Percentiles rank a stretch among this genome's conserved stretches.
Evolutionary conservation across 2,329 filamentous ascomycete genomes (phyloP).

Genomic region (Gnomoniopsis smithogilvyi): DNA sequence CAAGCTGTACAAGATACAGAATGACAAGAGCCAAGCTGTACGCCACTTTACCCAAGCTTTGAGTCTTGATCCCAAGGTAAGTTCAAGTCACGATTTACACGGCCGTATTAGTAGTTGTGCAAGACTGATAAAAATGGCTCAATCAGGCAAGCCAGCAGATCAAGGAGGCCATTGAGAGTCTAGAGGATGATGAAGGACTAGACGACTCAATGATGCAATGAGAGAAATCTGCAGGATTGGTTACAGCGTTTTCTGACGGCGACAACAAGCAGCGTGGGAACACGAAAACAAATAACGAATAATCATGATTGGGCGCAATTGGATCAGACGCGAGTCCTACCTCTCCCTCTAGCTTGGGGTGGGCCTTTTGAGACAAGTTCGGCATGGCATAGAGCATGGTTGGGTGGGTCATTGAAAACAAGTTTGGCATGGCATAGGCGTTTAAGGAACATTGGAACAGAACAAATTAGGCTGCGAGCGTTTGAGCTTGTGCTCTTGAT

Average conservation of each 20-base stretch:
- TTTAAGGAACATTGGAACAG: background rate
- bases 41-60: constrained; percentile 92
- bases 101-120: background rate
- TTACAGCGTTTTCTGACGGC: background rate
- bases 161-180: constrained; percentile 92
- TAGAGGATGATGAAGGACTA: constrained; percentile 76
- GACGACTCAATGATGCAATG: constrained; percentile 62
- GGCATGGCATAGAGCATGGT: constrained; percentile 14
- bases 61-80: constrained; percentile 93
- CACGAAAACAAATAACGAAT: background rate
- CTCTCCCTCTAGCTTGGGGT: background rate
- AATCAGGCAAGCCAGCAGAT: constrained; percentile 82
- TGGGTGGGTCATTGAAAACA: background rate
- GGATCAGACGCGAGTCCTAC: background rate
- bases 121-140: background rate
- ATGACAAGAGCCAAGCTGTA: constrained; percentile 76
- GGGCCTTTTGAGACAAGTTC: background rate
- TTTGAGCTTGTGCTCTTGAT: background rate
- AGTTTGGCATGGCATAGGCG: constrained; percentile 9
- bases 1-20: constrained; percentile 71
- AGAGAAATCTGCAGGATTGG: background rate
- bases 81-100: constrained; percentile 22
- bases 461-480: background rate
- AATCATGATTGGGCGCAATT: background rate
- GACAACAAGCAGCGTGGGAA: background rate